A percentile compares a stretch with the other conserved stretches of the same genome.
These are phyloP conservation scores for Kwoniella newhampshirensis DNA, from an alignment of 768 basidiomycete species.

Conservation along the genomic window DNA sequence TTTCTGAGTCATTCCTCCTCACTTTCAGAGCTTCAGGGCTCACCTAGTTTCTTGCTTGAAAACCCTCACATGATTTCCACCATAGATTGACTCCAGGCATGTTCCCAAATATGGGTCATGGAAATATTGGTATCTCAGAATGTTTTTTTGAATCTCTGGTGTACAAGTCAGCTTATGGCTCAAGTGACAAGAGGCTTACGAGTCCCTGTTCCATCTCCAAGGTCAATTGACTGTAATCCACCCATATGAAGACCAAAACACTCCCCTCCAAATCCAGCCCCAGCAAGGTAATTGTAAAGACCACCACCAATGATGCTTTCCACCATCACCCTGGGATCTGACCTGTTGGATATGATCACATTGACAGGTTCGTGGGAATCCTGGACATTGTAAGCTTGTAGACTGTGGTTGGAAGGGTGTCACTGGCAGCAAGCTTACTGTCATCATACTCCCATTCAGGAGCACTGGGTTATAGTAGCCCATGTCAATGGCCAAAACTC, in stretches of 20 bases:
- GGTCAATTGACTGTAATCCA: conserved; percentile 16
- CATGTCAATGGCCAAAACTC: background rate
- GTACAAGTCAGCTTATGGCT: background rate
- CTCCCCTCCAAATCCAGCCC: conserved; percentile 22
- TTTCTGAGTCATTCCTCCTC: too few relatives aligned
- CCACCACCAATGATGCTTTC: conserved; percentile 22
- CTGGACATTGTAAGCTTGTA: conserved; percentile 4
- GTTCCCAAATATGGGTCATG: conserved; percentile 21
- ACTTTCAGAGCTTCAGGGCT: too few relatives aligned
- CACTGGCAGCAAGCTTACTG: conserved; percentile 9
- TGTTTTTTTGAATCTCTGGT: conserved; percentile 21
- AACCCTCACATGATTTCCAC: conserved; percentile 28
- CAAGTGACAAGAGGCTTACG: conserved; percentile 12
- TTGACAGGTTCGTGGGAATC: conserved; percentile 29
- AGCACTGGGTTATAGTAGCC: conserved; percentile 12
- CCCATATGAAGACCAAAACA: conserved; percentile 27
- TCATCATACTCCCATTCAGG: conserved; percentile 17
- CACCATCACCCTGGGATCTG: conserved; percentile 19
- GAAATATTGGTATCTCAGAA: conserved; percentile 30
- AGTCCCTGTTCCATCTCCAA: conserved; percentile 24
- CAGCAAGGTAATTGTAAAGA: conserved; percentile 27
- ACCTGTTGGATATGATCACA: conserved; percentile 24
- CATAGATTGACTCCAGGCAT: conserved; percentile 29
- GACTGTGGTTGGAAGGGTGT: conserved; percentile 7
- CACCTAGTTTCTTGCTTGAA: conserved; percentile 25